Evolutionary conservation across 371 early-diverging fungal genomes (phyloP), one percentile per base, ranked within the genome.

Genomic region (Funneliformis caledonium): DNA sequence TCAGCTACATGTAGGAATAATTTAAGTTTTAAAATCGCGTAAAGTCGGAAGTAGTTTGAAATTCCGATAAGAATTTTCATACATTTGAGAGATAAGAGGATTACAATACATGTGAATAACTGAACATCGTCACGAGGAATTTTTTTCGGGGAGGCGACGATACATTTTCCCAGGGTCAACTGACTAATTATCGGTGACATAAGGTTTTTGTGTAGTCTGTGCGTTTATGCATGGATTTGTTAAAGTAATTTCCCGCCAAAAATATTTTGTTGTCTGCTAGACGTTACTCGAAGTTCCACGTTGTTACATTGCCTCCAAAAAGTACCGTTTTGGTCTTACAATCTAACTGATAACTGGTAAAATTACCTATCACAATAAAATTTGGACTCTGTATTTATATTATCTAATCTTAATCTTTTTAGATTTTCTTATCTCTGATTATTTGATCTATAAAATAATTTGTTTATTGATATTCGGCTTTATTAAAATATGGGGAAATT

Each of bases 341-440:
- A 56, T 56, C 56, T 56, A 56, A 56, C 56, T 56, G 56, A 56
- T 56, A 56, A 37, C 37, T 16, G 16, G 19, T 56, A 56, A 56
- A 56, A 56, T 56, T 56, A 56, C 56, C 56, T 56, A 56, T 56
- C 56, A 16, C 56, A 56, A 19, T 56, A 16, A 19, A 56, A 56
- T 16, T 19, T 56, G 56, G 56, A 2, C 37, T 0, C 37, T 37
- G 56, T 56, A 56, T 56, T 56, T 56, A 19, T 52, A 19, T 19
- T 56, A 56, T 56, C 56, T 56, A 56, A 56, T 56, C 56, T 56
- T 56, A 56, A 56, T 56, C 56, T 56, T 56, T 52, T 56, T 56
- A 56, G 56, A 56, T 56, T 56, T n/a, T 56, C 56, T 56, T 56
- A 56, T 56, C 56, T 19, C 19, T 56, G 16, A 56, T 56, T 19